Conservation (phyloP, 495 filamentous ascomycete species). For the Thermothielavioides terrestris region DNA sequence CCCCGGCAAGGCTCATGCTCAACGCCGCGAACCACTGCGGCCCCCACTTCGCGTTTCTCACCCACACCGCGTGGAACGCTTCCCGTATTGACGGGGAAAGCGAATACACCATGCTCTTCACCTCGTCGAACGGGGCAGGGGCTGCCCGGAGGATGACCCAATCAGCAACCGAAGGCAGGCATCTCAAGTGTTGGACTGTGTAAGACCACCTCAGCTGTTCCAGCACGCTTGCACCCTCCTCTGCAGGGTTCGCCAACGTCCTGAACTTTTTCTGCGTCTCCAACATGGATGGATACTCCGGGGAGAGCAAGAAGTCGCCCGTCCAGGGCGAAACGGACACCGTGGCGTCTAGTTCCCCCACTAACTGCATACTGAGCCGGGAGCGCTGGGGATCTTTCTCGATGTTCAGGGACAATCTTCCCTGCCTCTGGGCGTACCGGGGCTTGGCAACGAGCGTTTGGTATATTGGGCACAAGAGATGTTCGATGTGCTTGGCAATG, state of each 20-base stretch:
- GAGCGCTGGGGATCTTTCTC: conserved; percentile 56
- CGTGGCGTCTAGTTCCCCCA: conserved; percentile 45
- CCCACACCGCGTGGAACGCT: conserved; percentile 51
- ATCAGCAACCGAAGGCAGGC: conserved; percentile 49
- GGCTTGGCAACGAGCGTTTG: conserved; percentile 45
- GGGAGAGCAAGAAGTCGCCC: conserved; percentile 48
- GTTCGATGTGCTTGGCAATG: conserved; percentile 63
- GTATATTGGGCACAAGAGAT: conserved; percentile 55
- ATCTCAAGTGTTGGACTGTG: conserved; percentile 55
- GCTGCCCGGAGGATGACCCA: conserved; percentile 46
- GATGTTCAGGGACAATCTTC: conserved; percentile 46
- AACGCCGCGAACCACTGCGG: conserved; percentile 60
- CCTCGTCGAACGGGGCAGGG: conserved; percentile 48
- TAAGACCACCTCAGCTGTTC: conserved; percentile 49
- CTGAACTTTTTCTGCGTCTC: conserved; percentile 47
- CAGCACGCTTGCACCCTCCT: conserved; percentile 45
- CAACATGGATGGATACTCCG: conserved; percentile 31
- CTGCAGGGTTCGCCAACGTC: conserved; percentile 39
- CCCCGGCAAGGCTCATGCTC: conserved; percentile 61
- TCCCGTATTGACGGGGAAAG: conserved; percentile 27
- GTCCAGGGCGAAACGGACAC: conserved; percentile 60
- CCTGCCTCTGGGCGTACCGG: conserved; percentile 48
- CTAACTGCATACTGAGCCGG: conserved; percentile 58
- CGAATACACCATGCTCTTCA: conserved; percentile 51
- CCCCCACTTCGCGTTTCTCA: conserved; percentile 54